Conservation (phyloP, 148 eudicot genomes). For the Rhododendron ferrugineum region DNA sequence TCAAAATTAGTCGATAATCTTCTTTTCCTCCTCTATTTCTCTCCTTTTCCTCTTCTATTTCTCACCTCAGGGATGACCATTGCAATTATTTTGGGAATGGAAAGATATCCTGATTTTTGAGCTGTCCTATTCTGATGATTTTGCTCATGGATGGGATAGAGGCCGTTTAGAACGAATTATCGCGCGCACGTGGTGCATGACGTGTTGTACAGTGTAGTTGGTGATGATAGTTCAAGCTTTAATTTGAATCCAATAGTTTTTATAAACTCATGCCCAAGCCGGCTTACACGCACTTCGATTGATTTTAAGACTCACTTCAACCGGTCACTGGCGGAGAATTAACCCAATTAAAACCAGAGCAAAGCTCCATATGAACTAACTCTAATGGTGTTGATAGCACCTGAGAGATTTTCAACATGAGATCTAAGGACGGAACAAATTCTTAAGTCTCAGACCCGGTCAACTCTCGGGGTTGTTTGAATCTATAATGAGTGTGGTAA, state of each 20-base stretch:
- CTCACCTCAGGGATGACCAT: background rate
- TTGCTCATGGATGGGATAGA: background rate
- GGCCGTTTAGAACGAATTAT: background rate
- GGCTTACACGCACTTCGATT: too few relatives aligned
- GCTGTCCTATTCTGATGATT: conserved; percentile 3
- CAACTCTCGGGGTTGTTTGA: background rate
- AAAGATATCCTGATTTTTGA: background rate
- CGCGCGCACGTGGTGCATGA: background rate
- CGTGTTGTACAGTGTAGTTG: conserved; percentile 5
- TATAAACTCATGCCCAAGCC: too few relatives aligned
- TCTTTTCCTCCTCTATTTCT: background rate
- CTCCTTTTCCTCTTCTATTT: background rate
- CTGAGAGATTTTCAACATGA: too few relatives aligned
- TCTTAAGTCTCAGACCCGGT: background rate
- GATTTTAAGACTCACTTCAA: too few relatives aligned
- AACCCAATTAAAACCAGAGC: background rate
- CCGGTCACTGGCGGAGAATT: background rate
- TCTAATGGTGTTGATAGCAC: too few relatives aligned
- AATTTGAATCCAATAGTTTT: too few relatives aligned
- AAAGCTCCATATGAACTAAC: background rate
- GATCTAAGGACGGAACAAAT: too few relatives aligned
- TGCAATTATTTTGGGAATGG: background rate
- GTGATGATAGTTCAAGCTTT: background rate
- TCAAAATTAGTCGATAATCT: background rate
- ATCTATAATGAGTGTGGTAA: background rate